These are phyloP conservation scores for Suhomyces faveliae DNA, from an alignment of 805 yeast genomes.

Conservation along the genomic window DNA sequence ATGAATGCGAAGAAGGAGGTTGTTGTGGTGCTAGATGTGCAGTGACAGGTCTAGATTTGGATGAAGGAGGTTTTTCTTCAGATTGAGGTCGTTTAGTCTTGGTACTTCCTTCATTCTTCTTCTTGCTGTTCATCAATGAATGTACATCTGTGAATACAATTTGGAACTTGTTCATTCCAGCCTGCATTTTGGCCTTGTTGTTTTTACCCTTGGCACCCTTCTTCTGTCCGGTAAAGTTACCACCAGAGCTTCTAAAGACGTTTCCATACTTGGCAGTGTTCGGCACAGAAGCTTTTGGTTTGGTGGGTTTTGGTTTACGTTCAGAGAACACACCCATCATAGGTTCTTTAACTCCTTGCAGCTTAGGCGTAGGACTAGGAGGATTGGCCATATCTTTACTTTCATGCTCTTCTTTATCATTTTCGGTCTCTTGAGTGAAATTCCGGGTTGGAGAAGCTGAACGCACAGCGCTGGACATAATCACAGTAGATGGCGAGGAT, in stretches of 20 bases:
- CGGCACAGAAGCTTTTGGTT: slow-evolving; percentile 1
- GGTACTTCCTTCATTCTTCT: slow-evolving; percentile 7
- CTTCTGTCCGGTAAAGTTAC: background rate
- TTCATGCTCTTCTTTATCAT: slow-evolving; percentile 8
- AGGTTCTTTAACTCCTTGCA: slow-evolving; percentile 25
- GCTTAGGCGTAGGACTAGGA: slow-evolving; percentile 41
- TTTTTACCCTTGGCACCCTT: slow-evolving; percentile 6
- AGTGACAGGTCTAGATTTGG: background rate
- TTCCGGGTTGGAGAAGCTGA: slow-evolving; percentile 10
- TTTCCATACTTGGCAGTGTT: background rate
- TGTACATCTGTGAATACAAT: slow-evolving; percentile 44
- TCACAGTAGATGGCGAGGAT: slow-evolving; percentile 45
- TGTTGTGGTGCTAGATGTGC: background rate
- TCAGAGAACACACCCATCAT: slow-evolving; percentile 41
- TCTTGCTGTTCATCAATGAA: slow-evolving; percentile 13
- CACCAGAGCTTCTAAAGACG: slow-evolving; percentile 4
- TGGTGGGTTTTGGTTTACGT: slow-evolving; percentile 12
- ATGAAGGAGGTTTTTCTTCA: background rate
- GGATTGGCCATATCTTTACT: slow-evolving; percentile 14
- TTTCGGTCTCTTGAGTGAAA: slow-evolving; percentile 5
- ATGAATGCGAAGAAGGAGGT: slow-evolving; percentile 1
- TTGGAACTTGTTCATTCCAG: slow-evolving; percentile 46
- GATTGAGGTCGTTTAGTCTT: background rate
- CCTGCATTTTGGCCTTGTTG: slow-evolving; percentile 24
- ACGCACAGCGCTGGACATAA: slow-evolving; percentile 32